phyloP scores from a whole-genome alignment of 2,329 filamentous ascomycete species.

The Coniochaeta hoffmannii region DNA sequence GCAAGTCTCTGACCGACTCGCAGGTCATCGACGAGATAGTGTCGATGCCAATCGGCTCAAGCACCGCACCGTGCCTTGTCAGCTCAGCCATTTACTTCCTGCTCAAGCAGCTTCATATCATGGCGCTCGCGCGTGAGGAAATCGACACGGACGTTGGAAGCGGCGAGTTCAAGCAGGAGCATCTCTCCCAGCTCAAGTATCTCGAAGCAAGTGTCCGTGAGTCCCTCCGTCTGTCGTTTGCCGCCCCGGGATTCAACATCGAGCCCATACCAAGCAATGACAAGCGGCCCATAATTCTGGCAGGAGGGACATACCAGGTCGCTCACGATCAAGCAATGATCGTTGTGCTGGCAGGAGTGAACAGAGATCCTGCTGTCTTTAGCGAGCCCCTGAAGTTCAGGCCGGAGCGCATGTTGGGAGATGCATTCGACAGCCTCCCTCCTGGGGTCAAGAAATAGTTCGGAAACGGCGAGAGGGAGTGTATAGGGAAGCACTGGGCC shows the following conservation, averaged over 20 bases:
- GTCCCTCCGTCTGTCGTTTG: constrained; percentile 44
- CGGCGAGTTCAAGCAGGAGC: constrained; percentile 34
- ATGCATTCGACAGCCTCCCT: constrained; percentile 33
- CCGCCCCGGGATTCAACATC: constrained; percentile 49
- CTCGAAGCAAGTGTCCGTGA: constrained; percentile 47
- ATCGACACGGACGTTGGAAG: constrained; percentile 43
- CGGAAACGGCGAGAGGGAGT: constrained; percentile 43
- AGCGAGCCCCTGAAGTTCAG: constrained; percentile 36
- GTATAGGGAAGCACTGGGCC: constrained; percentile 43
- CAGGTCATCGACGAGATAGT: constrained; percentile 63
- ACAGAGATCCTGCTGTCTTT: constrained; percentile 40
- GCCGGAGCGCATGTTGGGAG: constrained; percentile 42
- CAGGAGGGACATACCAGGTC: constrained; percentile 39
- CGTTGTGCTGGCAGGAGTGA: constrained; percentile 40
- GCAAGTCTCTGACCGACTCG: constrained; percentile 46
- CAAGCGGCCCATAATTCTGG: constrained; percentile 37
- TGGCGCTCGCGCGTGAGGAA: constrained; percentile 44
- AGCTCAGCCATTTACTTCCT: constrained; percentile 41
- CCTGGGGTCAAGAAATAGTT: constrained; percentile 40
- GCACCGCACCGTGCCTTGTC: constrained; percentile 39
- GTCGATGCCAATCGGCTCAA: constrained; percentile 54
- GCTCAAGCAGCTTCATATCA: constrained; percentile 38
- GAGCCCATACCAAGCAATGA: constrained; percentile 34
- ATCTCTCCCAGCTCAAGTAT: constrained; percentile 44
- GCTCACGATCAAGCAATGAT: constrained; percentile 41